A percentile compares a stretch with the other conserved stretches of the same genome.
Conservation (phyloP, 805 yeast genomes). For the Candida krabiensis region DNA sequence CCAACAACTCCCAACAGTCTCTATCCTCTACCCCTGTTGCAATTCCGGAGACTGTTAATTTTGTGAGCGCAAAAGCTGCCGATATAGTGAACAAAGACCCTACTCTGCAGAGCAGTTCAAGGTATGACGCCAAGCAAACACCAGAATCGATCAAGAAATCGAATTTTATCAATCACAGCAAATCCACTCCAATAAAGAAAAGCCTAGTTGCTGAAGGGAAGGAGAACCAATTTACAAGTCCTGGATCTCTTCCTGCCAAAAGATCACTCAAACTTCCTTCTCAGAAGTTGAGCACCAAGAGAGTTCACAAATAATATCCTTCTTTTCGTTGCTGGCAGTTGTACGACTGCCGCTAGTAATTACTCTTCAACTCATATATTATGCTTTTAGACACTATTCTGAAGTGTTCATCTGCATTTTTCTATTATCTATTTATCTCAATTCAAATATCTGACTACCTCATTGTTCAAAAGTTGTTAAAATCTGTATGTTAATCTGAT, state of each 20-base stretch:
- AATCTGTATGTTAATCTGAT: too few species aligned
- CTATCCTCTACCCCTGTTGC: conserved; percentile 12
- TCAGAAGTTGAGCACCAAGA: conserved; percentile 18
- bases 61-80: conserved; percentile 68
- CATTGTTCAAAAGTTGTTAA: too few species aligned
- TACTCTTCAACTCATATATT: too few species aligned
- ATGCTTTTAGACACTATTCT: too few species aligned
- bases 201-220: conserved; percentile 21
- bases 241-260: conserved; percentile 16
- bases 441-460: too few species aligned
- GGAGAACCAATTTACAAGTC: conserved; percentile 11
- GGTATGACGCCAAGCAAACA: conserved; percentile 59
- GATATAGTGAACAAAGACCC: conserved; percentile 50
- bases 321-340: too few species aligned
- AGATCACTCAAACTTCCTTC: conserved; percentile 28
- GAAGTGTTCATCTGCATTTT: too few species aligned
- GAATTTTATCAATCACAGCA: conserved; percentile 55
- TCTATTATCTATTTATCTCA: too few species aligned
- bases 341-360: too few species aligned
- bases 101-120: conserved; percentile 36
- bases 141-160: conserved; percentile 58
- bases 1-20: conserved; percentile 9
- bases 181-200: conserved; percentile 63
- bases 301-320: conserved; percentile 23
- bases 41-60: conserved; percentile 34